Percentiles rank a stretch among this genome's conserved stretches.
These are phyloP conservation scores for Trapa bicornis DNA, from an alignment of 345 rosid species.

Conservation along the genomic window DNA sequence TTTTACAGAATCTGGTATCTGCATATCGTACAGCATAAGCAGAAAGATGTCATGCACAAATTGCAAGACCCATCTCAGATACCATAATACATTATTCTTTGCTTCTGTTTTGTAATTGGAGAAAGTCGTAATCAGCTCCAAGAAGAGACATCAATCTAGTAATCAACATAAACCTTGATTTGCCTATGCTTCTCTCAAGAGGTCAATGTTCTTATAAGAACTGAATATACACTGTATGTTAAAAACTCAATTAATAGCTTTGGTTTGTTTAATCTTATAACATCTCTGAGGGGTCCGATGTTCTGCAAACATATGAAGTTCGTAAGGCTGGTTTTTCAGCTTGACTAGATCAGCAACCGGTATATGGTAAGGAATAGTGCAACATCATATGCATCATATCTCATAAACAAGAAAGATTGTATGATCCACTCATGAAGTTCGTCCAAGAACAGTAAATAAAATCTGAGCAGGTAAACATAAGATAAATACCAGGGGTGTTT, in stretches of 20 bases:
- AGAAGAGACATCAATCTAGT: not conserved
- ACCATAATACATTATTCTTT: not conserved
- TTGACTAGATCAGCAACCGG: not conserved
- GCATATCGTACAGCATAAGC: constrained; percentile 15
- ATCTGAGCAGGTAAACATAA: not conserved
- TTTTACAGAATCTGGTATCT: constrained; percentile 82
- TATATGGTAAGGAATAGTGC: not conserved
- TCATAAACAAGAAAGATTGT: not conserved
- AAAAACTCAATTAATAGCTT: not conserved
- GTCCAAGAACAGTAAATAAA: not conserved
- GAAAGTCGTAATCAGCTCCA: not conserved
- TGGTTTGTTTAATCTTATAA: not conserved
- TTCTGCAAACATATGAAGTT: not conserved
- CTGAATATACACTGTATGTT: not conserved
- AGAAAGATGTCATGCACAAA: not conserved
- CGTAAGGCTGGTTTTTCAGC: not conserved
- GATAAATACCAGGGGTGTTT: constrained; percentile 77
- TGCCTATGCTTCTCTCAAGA: not conserved
- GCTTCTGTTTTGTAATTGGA: not conserved
- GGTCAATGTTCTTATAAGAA: not conserved
- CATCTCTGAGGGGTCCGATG: not conserved
- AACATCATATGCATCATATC: not conserved
- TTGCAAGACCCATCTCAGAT: not conserved
- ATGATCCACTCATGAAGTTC: not conserved
- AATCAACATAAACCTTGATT: not conserved